These are phyloP conservation scores for Russula sp. DNA, from an alignment of 768 basidiomycete genomes.

Conservation along the genomic window DNA sequence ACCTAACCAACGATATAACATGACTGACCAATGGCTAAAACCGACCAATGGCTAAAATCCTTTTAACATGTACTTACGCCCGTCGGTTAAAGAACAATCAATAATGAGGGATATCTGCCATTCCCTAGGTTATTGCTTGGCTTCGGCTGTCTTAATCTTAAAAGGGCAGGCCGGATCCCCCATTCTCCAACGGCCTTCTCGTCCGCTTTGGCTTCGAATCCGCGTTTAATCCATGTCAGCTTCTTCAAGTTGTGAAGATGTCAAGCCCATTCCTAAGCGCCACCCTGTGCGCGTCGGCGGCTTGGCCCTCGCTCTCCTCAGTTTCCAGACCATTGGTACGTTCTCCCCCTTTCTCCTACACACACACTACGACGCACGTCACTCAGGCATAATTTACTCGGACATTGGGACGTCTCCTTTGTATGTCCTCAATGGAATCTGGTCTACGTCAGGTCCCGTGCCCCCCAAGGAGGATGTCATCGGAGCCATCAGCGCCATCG, in stretches of 20 bases:
- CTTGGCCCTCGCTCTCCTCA: constrained; percentile 26
- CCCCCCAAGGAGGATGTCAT: constrained; percentile 57
- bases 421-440: constrained; percentile 62
- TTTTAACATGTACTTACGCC: not conserved
- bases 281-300: constrained; percentile 10
- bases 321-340: constrained; percentile 32
- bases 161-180: not conserved
- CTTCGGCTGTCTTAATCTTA: not conserved
- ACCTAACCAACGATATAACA: no score
- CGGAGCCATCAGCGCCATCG: constrained; percentile 54
- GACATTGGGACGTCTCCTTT: constrained; percentile 55
- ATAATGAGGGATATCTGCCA: not conserved
- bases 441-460: constrained; percentile 41
- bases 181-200: not conserved
- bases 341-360: not conserved
- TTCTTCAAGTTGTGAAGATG: not conserved
- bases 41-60: not conserved
- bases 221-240: not conserved
- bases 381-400: constrained; percentile 37
- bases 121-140: not conserved
- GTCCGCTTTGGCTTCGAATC: not conserved
- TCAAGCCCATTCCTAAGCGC: not conserved
- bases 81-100: not conserved
- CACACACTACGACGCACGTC: not conserved
- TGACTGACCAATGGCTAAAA: no score